Conservation (phyloP, 768 basidiomycete genomes). For the Phanerochaete sordida region DNA sequence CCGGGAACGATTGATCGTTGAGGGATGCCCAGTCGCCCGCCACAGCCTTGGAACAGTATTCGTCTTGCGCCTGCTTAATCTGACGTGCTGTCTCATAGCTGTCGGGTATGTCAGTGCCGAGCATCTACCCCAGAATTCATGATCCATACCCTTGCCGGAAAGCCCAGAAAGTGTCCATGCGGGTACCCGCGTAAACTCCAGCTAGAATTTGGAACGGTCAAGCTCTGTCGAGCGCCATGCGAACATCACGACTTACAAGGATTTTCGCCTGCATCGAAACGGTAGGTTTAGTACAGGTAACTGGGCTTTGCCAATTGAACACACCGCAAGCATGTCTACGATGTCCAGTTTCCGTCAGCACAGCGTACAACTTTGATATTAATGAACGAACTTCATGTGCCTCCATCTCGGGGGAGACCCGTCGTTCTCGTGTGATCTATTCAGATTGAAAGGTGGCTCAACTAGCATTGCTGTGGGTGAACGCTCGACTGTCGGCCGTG, state of each 20-base stretch:
- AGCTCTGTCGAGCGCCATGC: neutral
- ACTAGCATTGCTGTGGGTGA: slow-evolving; percentile 65
- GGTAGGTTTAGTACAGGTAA: neutral
- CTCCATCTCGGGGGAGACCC: slow-evolving; percentile 40
- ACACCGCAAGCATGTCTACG: slow-evolving; percentile 61
- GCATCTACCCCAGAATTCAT: neutral
- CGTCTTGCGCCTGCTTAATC: slow-evolving; percentile 64
- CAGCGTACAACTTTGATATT: neutral
- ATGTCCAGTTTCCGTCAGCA: neutral
- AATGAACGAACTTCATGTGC: slow-evolving; percentile 63
- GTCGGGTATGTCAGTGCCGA: neutral
- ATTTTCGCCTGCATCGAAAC: slow-evolving; percentile 48
- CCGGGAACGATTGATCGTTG: slow-evolving; percentile 51
- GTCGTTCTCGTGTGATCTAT: slow-evolving; percentile 30
- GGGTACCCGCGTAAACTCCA: slow-evolving; percentile 38
- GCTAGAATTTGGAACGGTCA: slow-evolving; percentile 8
- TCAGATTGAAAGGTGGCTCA: slow-evolving; percentile 64
- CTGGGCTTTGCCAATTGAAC: slow-evolving; percentile 6
- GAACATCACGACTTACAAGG: slow-evolving; percentile 30
- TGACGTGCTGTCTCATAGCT: slow-evolving; percentile 63
- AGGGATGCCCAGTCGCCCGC: slow-evolving; percentile 42
- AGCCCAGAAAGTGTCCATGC: slow-evolving; percentile 65
- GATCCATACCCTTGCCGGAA: slow-evolving; percentile 54
- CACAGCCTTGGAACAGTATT: slow-evolving; percentile 52
- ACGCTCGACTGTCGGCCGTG: slow-evolving; percentile 63